phyloP scores from a whole-genome alignment of 1,284 basidiomycete species.

The Irpex lacteus region DNA sequence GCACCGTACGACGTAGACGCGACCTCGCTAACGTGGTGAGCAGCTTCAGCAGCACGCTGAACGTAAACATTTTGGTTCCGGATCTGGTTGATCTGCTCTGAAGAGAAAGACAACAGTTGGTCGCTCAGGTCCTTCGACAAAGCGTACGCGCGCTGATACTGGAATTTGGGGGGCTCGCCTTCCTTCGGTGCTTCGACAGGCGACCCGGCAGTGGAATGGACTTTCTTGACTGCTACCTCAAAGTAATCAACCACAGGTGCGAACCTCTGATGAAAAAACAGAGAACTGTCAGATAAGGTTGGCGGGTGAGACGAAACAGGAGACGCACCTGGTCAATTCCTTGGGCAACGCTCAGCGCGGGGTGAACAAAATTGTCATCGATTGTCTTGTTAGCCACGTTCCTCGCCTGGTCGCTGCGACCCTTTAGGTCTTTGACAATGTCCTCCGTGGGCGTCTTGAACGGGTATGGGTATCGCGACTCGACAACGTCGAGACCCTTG shows the following conservation, averaged over 20 bases:
- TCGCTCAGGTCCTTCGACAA: slow-evolving; percentile 63
- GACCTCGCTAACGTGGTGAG: slow-evolving; percentile 57
- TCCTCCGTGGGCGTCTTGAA: slow-evolving; percentile 73
- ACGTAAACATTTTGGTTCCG: slow-evolving; percentile 65
- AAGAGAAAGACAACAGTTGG: slow-evolving; percentile 61
- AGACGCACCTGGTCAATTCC: slow-evolving; percentile 68
- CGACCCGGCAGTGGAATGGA: slow-evolving; percentile 36
- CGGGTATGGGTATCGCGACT: slow-evolving; percentile 70
- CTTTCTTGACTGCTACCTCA: slow-evolving; percentile 53
- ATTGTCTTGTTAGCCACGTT: slow-evolving; percentile 61
- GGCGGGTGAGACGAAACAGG: slow-evolving; percentile 13
- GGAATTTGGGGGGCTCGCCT: slow-evolving; percentile 43
- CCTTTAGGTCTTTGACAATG: slow-evolving; percentile 56
- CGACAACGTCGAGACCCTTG: slow-evolving; percentile 70
- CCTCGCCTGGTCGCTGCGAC: slow-evolving; percentile 52
- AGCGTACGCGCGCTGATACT: slow-evolving; percentile 70
- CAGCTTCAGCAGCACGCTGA: slow-evolving; percentile 69
- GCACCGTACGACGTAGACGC: slow-evolving; percentile 49
- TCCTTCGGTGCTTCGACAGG: slow-evolving; percentile 13
- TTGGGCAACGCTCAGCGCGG: slow-evolving; percentile 60
- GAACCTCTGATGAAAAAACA: slow-evolving; percentile 46
- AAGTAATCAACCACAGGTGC: slow-evolving; percentile 72
- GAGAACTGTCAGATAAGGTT: neutral
- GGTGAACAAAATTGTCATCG: slow-evolving; percentile 61
- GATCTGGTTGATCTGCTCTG: slow-evolving; percentile 68